phyloP scores from a whole-genome alignment of 345 rosid genomes.

The Clausena lansium region DNA sequence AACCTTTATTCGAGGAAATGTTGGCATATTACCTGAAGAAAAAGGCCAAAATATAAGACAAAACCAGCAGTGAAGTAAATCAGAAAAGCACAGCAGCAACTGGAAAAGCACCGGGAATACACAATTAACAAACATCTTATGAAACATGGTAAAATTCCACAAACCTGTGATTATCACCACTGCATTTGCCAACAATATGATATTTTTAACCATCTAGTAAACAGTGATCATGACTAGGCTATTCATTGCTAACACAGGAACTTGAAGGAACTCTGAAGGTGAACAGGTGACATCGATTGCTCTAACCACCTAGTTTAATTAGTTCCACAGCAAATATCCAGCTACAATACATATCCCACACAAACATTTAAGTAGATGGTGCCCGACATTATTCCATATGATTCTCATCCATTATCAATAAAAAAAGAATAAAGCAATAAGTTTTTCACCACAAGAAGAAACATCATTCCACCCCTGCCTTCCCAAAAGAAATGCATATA shows the following conservation, averaged over 20 bases:
- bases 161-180: neutral
- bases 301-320: neutral
- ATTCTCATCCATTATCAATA: neutral
- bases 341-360: neutral
- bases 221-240: neutral
- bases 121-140: neutral
- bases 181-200: neutral
- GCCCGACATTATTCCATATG: neutral
- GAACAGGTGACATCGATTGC: neutral
- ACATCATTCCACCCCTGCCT: neutral
- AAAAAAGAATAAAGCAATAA: neutral
- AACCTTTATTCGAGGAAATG: conserved; percentile 65
- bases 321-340: neutral
- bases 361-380: neutral
- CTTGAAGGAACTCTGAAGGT: neutral
- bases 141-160: neutral
- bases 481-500: neutral
- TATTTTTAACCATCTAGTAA: neutral
- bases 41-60: neutral
- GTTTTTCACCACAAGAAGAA: neutral
- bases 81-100: neutral
- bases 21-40: conserved; percentile 55
- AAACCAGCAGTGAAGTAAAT: neutral
- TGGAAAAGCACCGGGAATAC: neutral
- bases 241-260: neutral